These are phyloP conservation scores for Drosera capensis DNA, from an alignment of 148 eudicot genomes.

Conservation along the genomic window DNA sequence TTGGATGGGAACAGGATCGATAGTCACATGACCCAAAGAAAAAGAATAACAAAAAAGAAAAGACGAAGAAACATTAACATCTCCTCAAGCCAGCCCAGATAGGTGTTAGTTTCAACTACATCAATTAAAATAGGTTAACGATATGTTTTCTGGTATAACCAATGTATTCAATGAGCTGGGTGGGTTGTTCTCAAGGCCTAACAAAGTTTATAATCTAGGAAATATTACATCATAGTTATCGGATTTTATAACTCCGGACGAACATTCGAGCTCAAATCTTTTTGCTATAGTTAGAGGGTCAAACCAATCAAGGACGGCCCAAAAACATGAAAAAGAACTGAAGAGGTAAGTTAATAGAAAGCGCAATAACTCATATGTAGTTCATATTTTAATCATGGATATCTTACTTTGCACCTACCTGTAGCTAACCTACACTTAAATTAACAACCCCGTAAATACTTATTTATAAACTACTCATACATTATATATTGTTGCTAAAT, in stretches of 20 bases:
- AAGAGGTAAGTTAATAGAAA: too few relatives aligned
- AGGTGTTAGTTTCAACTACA: not conserved
- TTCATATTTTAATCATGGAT: not conserved
- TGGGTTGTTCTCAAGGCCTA: not conserved
- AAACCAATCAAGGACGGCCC: too few relatives aligned
- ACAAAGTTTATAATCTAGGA: not conserved
- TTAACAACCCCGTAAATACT: not conserved
- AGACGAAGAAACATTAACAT: too few relatives aligned
- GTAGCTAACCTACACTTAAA: constrained; percentile 14
- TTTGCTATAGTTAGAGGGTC: too few relatives aligned
- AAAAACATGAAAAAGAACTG: too few relatives aligned
- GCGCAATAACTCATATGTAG: too few relatives aligned
- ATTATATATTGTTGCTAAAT: not conserved
- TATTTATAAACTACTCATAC: not conserved
- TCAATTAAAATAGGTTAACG: not conserved
- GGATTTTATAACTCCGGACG: not conserved
- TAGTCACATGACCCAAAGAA: constrained; percentile 4
- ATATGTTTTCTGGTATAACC: too few relatives aligned
- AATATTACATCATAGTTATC: not conserved
- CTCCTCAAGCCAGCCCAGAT: too few relatives aligned
- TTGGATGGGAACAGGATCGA: too few relatives aligned
- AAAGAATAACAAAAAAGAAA: too few relatives aligned
- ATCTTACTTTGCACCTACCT: constrained; percentile 49
- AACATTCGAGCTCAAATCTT: too few relatives aligned
- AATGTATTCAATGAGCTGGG: not conserved